A percentile compares a stretch with the other conserved stretches of the same genome.
Conservation (phyloP, 805 yeast genomes). For the Priceomyces castillae region DNA sequence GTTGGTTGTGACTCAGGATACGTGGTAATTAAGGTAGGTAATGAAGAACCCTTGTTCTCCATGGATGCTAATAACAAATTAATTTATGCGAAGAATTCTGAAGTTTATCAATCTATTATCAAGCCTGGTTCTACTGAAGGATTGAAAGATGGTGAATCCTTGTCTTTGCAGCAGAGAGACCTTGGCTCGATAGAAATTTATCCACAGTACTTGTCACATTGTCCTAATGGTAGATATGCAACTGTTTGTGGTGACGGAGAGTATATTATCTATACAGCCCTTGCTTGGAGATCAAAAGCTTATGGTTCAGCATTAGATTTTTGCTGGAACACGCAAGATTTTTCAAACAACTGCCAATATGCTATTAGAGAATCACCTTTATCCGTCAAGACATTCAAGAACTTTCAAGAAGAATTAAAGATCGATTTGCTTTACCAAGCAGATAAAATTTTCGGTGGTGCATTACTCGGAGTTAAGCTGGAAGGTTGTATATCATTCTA, state of each 20-base stretch:
- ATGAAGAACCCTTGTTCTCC: conserved; percentile 89
- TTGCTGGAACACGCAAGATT: conserved; percentile 86
- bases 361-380: conserved; percentile 75
- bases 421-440: conserved; percentile 69
- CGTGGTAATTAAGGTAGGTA: conserved; percentile 84
- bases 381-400: conserved; percentile 68
- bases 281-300: conserved; percentile 96
- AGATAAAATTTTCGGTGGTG: conserved; percentile 83
- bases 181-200: conserved; percentile 91
- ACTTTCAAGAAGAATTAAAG: conserved; percentile 75
- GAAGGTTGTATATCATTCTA: conserved; percentile 84
- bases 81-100: conserved; percentile 88
- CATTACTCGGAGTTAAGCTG: conserved; percentile 80
- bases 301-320: conserved; percentile 89
- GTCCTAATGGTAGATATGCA: conserved; percentile 96
- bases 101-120: conserved; percentile 79
- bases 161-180: conserved; percentile 80
- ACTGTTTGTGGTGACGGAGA: conserved; percentile 98
- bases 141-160: conserved; percentile 74
- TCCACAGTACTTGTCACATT: conserved; percentile 83
- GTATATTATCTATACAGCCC: conserved; percentile 90
- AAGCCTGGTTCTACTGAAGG: conserved; percentile 61
- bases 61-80: conserved; percentile 93
- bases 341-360: conserved; percentile 61
- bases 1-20: conserved; percentile 95